Evolutionary conservation across 192 early-diverging fungal species (phyloP).

Genomic region (Spizellomyces sp.): DNA sequence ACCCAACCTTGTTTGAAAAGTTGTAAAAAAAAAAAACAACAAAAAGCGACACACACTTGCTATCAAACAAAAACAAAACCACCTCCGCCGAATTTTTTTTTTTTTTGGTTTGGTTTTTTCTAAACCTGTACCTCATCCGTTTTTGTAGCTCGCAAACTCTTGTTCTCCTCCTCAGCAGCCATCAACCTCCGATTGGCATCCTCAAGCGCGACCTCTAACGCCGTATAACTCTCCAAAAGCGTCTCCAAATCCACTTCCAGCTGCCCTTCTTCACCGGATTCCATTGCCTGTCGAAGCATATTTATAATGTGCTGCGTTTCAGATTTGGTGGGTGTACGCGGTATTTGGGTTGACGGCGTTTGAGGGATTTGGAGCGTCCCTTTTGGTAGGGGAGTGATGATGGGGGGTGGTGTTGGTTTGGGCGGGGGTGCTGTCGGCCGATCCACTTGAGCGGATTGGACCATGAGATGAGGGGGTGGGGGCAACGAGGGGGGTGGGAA

Average conservation of each 20-base stretch:
- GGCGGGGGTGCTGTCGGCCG: background rate
- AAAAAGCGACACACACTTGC: no score
- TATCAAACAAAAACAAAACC: no score
- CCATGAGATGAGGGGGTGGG: background rate
- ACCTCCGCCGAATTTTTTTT: no score
- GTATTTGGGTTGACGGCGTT: background rate
- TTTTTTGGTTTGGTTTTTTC: no score
- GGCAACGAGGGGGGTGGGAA: background rate
- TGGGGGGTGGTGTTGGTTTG: background rate
- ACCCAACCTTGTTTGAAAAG: no score
- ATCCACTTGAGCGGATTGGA: background rate
- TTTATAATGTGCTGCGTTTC: background rate
- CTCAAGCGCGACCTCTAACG: background rate
- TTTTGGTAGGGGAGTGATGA: background rate
- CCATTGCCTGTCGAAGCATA: background rate
- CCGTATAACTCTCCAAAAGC: background rate
- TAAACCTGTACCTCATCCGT: no score
- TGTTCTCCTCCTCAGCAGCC: no score
- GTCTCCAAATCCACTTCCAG: constrained; percentile 5
- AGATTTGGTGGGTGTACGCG: background rate
- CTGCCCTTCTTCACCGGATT: background rate
- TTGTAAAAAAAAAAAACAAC: no score
- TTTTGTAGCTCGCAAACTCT: no score
- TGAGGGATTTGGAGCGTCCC: background rate
- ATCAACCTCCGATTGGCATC: background rate